Conservation (phyloP, 371 early-diverging fungal species). For the Rhizopus arrhizus region DNA sequence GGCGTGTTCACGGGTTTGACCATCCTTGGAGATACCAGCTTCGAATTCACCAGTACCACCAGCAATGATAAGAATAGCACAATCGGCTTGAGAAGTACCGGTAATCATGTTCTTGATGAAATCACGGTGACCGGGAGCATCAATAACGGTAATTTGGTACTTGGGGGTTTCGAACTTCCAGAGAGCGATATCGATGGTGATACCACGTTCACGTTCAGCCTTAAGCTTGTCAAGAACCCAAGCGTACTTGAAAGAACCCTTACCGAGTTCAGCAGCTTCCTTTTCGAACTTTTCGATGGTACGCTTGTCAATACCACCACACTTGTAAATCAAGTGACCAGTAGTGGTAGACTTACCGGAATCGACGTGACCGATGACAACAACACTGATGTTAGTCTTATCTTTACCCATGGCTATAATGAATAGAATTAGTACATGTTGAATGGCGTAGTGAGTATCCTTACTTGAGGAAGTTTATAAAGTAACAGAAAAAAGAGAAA, state of each 20-base stretch:
- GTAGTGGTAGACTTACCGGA: conserved; percentile 63
- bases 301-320: conserved; percentile 98
- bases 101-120: conserved; percentile 99
- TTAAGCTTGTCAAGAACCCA: conserved; percentile 97
- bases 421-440: background rate
- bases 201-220: conserved; percentile 97
- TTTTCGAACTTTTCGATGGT: conserved; percentile 99
- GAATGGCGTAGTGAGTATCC: background rate
- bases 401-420: conserved; percentile 83
- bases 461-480: conserved; percentile 1
- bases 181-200: conserved; percentile 95
- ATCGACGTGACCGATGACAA: conserved; percentile 99
- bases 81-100: conserved; percentile 90
- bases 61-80: conserved; percentile 96
- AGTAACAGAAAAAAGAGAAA: background rate
- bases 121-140: conserved; percentile 99
- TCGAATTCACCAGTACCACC: conserved; percentile 96
- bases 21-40: conserved; percentile 98
- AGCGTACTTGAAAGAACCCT: conserved; percentile 97
- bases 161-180: conserved; percentile 98
- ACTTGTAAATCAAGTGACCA: conserved; percentile 98
- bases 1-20: conserved; percentile 99
- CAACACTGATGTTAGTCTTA: conserved; percentile 95
- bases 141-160: conserved; percentile 94
- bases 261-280: conserved; percentile 97